Evolutionary conservation across 306 rosid genomes (phyloP).

Genomic region (Comarum palustre): DNA sequence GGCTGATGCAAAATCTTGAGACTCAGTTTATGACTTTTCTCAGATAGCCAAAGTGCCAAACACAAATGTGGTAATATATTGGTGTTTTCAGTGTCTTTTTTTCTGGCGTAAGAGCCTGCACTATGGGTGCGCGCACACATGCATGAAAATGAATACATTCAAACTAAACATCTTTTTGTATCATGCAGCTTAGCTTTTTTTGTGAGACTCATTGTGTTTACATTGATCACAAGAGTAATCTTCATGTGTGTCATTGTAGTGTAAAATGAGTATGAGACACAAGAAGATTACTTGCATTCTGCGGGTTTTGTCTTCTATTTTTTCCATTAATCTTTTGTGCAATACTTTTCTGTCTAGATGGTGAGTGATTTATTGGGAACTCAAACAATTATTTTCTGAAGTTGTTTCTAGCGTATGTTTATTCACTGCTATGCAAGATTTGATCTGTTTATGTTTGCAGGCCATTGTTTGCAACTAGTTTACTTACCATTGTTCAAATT

Average conservation of each 20-base stretch:
- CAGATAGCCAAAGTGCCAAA: not conserved
- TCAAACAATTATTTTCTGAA: not conserved
- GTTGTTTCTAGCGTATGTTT: not conserved
- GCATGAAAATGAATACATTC: not conserved
- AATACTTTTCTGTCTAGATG: not conserved
- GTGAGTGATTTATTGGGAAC: too few species aligned
- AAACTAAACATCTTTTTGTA: not conserved
- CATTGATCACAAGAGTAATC: not conserved
- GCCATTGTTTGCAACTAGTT: slow-evolving; percentile 72
- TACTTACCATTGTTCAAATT: slow-evolving; percentile 61
- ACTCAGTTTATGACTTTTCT: not conserved
- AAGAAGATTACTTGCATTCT: not conserved
- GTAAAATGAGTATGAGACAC: not conserved
- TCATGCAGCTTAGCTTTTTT: not conserved
- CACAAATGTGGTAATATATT: not conserved
- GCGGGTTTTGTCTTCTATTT: not conserved
- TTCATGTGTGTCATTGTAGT: not conserved
- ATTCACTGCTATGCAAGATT: slow-evolving; percentile 3
- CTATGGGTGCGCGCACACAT: not conserved
- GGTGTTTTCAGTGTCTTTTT: not conserved
- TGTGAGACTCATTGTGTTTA: not conserved
- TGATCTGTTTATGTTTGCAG: slow-evolving; percentile 35
- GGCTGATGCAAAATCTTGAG: not conserved
- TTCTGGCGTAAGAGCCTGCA: not conserved
- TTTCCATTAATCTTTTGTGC: not conserved